Evolutionary conservation across 352 stramenopile species (phyloP).

Genomic region (Thalassiosira exigua): DNA sequence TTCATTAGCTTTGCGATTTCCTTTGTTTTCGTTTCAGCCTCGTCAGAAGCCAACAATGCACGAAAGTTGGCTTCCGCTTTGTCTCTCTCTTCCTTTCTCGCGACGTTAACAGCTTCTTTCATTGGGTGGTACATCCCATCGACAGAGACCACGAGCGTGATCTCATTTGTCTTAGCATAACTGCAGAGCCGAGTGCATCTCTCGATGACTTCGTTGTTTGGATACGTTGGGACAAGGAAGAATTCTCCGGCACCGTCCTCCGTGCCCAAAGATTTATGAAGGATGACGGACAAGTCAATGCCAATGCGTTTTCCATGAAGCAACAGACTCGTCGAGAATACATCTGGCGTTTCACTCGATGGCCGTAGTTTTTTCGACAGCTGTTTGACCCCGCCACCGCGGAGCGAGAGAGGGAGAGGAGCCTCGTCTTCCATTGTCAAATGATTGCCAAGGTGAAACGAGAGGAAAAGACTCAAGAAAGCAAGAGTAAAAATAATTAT

Average conservation of each 20-base stretch:
- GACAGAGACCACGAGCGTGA: neutral
- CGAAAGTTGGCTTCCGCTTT: neutral
- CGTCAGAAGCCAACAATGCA: too few species aligned
- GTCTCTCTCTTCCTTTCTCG: constrained; percentile 7
- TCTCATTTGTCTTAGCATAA: constrained; percentile 7
- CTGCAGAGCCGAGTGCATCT: constrained; percentile 3
- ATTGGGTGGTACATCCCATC: neutral
- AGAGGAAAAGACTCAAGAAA: too few species aligned
- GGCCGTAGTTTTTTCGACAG: neutral
- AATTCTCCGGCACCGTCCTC: constrained; percentile 6
- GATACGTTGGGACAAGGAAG: neutral
- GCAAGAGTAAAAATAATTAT: too few species aligned
- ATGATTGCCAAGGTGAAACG: too few species aligned
- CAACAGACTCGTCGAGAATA: neutral
- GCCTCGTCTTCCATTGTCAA: too few species aligned
- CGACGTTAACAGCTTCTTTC: neutral
- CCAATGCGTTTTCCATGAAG: neutral
- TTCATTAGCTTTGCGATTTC: constrained; percentile 3
- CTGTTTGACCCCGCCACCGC: neutral
- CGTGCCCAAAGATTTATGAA: constrained; percentile 17
- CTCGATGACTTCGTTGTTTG: constrained; percentile 1
- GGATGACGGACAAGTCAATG: constrained; percentile 9
- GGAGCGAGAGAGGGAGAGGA: too few species aligned
- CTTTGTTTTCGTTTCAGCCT: too few species aligned
- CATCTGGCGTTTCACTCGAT: neutral